Conservation (phyloP, 345 rosid species). For the Gossypium longicalyx region DNA sequence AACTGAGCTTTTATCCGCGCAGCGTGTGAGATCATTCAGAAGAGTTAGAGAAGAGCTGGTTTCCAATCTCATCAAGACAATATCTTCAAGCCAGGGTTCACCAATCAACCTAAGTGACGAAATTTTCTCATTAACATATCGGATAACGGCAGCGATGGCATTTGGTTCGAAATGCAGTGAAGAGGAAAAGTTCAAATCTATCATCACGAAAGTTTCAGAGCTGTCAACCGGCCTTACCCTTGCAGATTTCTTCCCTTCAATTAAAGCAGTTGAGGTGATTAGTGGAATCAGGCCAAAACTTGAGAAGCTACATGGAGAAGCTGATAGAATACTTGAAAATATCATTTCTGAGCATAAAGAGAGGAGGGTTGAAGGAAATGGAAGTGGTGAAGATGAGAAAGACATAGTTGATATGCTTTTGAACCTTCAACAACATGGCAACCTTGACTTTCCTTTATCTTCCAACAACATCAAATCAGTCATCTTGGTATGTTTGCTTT, state of each 20-base stretch:
- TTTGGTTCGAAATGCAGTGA: not conserved
- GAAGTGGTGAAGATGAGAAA: not conserved
- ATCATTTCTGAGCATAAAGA: not conserved
- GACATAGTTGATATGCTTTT: not conserved
- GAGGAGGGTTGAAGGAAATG: not conserved
- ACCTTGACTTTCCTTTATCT: constrained; percentile 10
- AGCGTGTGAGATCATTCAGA: not conserved
- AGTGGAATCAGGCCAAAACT: not conserved
- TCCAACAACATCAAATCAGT: constrained; percentile 29
- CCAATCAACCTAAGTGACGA: not conserved
- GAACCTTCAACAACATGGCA: not conserved
- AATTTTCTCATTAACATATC: not conserved
- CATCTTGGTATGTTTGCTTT: constrained; percentile 16
- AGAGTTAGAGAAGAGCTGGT: not conserved
- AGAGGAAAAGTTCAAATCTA: not conserved
- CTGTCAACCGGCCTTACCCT: not conserved
- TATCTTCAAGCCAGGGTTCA: not conserved
- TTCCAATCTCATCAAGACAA: not conserved
- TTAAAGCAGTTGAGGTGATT: not conserved
- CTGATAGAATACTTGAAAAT: not conserved
- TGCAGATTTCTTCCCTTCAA: not conserved
- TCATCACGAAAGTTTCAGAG: not conserved
- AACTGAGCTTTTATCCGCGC: not conserved
- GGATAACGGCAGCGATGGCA: not conserved
- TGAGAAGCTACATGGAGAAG: not conserved